Evolutionary conservation across 164 flowering plant species (phyloP), one percentile per base, ranked within the genome.

Genomic region (Magnolia kwangsiensis): DNA sequence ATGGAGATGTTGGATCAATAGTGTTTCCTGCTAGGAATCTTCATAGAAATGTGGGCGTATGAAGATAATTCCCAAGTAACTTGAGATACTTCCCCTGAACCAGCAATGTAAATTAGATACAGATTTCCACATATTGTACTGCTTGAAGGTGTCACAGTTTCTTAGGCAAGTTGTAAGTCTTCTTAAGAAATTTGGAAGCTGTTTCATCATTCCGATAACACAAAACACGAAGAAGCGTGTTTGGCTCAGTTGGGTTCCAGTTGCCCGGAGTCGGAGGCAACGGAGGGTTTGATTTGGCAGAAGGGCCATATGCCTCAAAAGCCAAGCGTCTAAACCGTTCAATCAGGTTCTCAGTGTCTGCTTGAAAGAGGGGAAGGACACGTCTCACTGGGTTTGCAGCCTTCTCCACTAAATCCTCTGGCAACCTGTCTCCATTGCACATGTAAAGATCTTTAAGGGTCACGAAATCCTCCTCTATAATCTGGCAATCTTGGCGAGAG

Each of bases 361-460:
- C 73, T 24, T 23, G 78, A 59, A 87, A 81, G 50, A 93, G 86
- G 7, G 92, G 87, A 63, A 95, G 89, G 27, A 95, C 77, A 70
- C 79, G 76, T 73, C 76, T 86, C 3, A 86, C 87, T 3, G 82
- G 78, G 24, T 70, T 74, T 29, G 98, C 89, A 27, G 65, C 76
- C 80, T 84, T 91, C 7, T 88, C 92, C 2, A 93, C 90, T 69
- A 92, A 69, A 13, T 95, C 98, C 45, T 77, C 73, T 0, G 98
- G 92, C 77, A 95, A 78, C 50, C 98, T 98, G 81, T 92, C 98
- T 8, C 96, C 98, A 74, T 87, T 86, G 19, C 92, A 84, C 90
- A 95, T 89, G 83, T 84, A 95, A 5, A 95, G 78, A 50, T 90
- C 93, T n/a, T 51, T 82, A 3, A 95, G 91, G 72, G 82, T 77